Evolutionary conservation across 805 yeast species (phyloP).

Genomic region (Metschnikowia anglica): DNA sequence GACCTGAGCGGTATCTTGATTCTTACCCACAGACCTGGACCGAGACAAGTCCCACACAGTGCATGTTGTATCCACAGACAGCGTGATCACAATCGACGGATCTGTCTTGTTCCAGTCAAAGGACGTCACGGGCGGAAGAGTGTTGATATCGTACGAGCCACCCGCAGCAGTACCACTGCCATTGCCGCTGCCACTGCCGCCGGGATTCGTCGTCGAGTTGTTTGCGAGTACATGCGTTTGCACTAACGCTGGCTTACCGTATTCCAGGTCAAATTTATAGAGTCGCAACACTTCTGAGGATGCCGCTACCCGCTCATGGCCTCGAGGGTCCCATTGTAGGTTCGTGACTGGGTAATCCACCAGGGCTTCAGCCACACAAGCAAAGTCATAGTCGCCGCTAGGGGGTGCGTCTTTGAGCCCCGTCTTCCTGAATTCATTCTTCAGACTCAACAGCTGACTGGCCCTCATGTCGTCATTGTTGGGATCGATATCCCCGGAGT

Average conservation of each 20-base stretch:
- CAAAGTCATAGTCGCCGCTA: slow-evolving; percentile 43
- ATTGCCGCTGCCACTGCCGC: slow-evolving; percentile 22
- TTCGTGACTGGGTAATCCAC: slow-evolving; percentile 71
- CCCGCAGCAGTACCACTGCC: slow-evolving; percentile 38
- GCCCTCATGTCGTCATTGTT: background rate
- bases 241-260: slow-evolving; percentile 37
- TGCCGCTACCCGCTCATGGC: slow-evolving; percentile 55
- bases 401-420: too few relatives aligned
- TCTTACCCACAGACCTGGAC: slow-evolving; percentile 18
- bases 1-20: slow-evolving; percentile 56
- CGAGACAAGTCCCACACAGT: slow-evolving; percentile 85
- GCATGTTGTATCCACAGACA: slow-evolving; percentile 94
- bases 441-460: background rate
- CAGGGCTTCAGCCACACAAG: slow-evolving; percentile 48
- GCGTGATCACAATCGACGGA: slow-evolving; percentile 69
- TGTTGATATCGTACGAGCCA: slow-evolving; percentile 45
- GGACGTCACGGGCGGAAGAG: slow-evolving; percentile 85
- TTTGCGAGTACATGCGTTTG: slow-evolving; percentile 43
- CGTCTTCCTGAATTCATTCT: too few relatives aligned
- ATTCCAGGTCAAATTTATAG: slow-evolving; percentile 51
- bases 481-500: background rate
- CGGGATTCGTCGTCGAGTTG: slow-evolving; percentile 38
- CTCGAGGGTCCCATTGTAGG: slow-evolving; percentile 68
- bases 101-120: slow-evolving; percentile 88
- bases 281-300: slow-evolving; percentile 71